A percentile compares a stretch with the other conserved stretches of the same genome.
Conservation (phyloP, 2,329 filamentous ascomycete genomes). For the Aspergillus ochraceus region DNA sequence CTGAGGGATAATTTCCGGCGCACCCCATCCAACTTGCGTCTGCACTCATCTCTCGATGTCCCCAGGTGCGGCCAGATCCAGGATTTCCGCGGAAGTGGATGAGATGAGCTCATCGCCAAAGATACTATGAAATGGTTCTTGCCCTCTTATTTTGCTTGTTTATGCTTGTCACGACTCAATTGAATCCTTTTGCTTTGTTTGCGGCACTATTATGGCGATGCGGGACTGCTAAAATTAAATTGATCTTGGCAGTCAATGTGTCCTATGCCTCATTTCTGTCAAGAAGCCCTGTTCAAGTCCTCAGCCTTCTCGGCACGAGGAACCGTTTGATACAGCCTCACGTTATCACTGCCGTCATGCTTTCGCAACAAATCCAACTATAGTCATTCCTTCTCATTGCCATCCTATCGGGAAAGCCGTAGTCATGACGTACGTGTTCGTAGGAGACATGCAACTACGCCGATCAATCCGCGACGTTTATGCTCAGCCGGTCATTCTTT, state of each 20-base stretch:
- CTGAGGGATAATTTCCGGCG: conserved; percentile 5
- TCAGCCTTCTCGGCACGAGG: background rate
- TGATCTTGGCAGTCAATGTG: background rate
- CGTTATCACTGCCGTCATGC: background rate
- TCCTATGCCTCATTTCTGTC: background rate
- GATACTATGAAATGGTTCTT: conserved; percentile 13
- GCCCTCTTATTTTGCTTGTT: conserved; percentile 10
- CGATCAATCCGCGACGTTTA: background rate
- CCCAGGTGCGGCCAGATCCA: conserved; percentile 13
- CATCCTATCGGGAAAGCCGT: background rate
- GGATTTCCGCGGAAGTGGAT: conserved; percentile 14
- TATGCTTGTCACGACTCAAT: conserved; percentile 8
- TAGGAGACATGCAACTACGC: background rate
- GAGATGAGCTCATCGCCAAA: conserved; percentile 11
- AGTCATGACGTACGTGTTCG: background rate
- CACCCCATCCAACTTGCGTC: conserved; percentile 9
- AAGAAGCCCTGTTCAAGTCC: background rate
- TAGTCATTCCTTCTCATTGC: conserved; percentile 3
- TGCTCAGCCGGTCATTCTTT: background rate
- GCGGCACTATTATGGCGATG: conserved; percentile 14
- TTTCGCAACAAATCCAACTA: conserved; percentile 8
- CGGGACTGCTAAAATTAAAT: conserved; percentile 2
- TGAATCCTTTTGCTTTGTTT: conserved; percentile 4
- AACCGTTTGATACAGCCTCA: background rate
- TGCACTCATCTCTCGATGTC: conserved; percentile 6